These are phyloP conservation scores for Epichloe aotearoae DNA, from an alignment of 2,329 filamentous ascomycete species.

Conservation along the genomic window DNA sequence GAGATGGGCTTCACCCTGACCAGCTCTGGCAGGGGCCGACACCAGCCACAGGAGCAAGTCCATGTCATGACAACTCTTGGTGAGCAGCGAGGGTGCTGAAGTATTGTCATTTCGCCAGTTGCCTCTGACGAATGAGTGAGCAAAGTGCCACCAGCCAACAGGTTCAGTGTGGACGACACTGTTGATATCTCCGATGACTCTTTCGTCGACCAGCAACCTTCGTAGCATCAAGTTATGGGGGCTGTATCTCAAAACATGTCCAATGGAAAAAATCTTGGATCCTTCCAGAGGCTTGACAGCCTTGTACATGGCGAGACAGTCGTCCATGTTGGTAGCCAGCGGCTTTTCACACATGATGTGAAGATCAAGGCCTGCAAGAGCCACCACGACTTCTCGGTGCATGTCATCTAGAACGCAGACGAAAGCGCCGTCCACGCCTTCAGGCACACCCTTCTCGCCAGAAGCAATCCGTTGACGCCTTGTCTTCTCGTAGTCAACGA, in stretches of 20 bases:
- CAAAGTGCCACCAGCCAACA: constrained; percentile 92
- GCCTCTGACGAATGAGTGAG: constrained; percentile 79
- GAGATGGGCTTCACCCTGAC: constrained; percentile 46
- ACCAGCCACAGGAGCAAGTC: constrained; percentile 88
- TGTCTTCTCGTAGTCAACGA: constrained; percentile 55
- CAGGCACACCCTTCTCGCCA: constrained; percentile 31
- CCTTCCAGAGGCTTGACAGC: constrained; percentile 30
- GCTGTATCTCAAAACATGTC: constrained; percentile 86
- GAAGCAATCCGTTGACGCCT: constrained; percentile 41
- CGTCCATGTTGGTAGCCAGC: constrained; percentile 62
- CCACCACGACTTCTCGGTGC: constrained; percentile 69
- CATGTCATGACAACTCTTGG: constrained; percentile 94
- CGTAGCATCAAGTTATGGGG: constrained; percentile 77
- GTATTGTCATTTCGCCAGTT: constrained; percentile 80
- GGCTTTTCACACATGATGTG: constrained; percentile 97
- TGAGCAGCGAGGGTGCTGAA: constrained; percentile 71
- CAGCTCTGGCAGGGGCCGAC: constrained; percentile 48
- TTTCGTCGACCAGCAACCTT: constrained; percentile 60
- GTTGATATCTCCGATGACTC: constrained; percentile 69
- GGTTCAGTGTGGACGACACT: constrained; percentile 88
- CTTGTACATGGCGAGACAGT: constrained; percentile 63
- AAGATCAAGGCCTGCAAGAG: constrained; percentile 54
- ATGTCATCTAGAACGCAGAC: constrained; percentile 72
- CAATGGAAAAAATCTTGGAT: constrained; percentile 64
- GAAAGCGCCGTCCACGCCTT: constrained; percentile 48